phyloP scores from a whole-genome alignment of 116 monocot species.

The Dioscorea cayenensis region DNA sequence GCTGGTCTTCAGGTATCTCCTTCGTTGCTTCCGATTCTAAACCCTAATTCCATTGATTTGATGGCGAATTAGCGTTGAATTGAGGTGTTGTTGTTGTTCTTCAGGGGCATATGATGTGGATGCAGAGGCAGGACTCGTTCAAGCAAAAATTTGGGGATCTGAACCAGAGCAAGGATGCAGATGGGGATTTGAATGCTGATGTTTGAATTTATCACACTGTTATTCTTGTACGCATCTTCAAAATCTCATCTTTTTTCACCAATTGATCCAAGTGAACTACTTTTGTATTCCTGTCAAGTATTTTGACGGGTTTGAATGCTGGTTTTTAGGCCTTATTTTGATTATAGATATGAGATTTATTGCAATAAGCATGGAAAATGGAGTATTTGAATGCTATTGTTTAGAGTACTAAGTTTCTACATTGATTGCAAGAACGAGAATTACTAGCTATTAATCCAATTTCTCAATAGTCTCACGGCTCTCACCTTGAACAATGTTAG shows the following conservation, averaged over 20 bases:
- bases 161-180: slow-evolving; percentile 9
- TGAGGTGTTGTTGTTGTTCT: background rate
- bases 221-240: background rate
- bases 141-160: slow-evolving; percentile 71
- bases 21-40: background rate
- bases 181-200: background rate
- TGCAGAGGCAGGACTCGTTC: slow-evolving; percentile 89
- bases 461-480: too few species aligned
- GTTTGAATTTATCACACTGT: background rate
- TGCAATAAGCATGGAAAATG: too few species aligned
- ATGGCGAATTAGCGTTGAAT: background rate
- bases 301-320: too few species aligned
- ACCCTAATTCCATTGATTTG: background rate
- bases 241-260: background rate
- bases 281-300: too few species aligned
- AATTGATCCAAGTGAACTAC: too few species aligned
- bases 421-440: too few species aligned
- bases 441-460: too few species aligned
- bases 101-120: slow-evolving; percentile 96
- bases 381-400: too few species aligned
- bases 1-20: slow-evolving; percentile 56
- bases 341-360: too few species aligned
- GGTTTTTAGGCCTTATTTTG: too few species aligned
- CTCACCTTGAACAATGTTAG: too few species aligned
- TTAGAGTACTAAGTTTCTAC: too few species aligned